These are phyloP conservation scores for Casuarina cunninghamiana DNA, from an alignment of 306 rosid species.

Conservation along the genomic window DNA sequence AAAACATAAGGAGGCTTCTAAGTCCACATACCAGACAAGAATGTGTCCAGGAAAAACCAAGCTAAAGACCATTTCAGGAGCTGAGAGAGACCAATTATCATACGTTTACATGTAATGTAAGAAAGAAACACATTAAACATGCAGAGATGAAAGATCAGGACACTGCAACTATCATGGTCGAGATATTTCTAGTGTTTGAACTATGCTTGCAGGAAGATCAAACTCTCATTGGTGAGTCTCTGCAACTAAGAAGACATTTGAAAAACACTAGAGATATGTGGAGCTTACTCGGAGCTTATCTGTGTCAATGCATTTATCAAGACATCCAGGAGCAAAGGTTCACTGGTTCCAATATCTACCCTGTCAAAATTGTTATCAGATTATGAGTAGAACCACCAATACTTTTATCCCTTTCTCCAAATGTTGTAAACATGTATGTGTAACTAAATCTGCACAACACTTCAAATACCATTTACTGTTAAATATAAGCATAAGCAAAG, in stretches of 20 bases:
- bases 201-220: not conserved
- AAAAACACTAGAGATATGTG: constrained; percentile 11
- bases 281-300: constrained; percentile 87
- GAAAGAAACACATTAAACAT: not conserved
- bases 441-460: constrained; percentile 18
- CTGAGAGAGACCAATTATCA: not conserved
- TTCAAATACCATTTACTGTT: constrained; percentile 17
- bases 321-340: constrained; percentile 77
- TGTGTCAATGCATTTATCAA: constrained; percentile 86
- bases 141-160: not conserved
- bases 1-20: not conserved
- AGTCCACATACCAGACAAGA: not conserved
- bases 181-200: not conserved
- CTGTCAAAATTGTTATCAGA: constrained; percentile 40
- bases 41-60: not conserved
- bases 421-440: not conserved
- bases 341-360: constrained; percentile 86
- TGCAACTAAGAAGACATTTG: not conserved
- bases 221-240: constrained; percentile 15
- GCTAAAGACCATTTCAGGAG: constrained; percentile 8
- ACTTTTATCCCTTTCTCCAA: not conserved
- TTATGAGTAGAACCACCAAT: not conserved
- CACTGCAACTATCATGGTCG: not conserved
- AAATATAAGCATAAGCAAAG: constrained; percentile 9
- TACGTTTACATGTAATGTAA: not conserved